These are phyloP conservation scores for Hortiboletus flavorubellus DNA, from an alignment of 768 basidiomycete genomes.

Conservation along the genomic window DNA sequence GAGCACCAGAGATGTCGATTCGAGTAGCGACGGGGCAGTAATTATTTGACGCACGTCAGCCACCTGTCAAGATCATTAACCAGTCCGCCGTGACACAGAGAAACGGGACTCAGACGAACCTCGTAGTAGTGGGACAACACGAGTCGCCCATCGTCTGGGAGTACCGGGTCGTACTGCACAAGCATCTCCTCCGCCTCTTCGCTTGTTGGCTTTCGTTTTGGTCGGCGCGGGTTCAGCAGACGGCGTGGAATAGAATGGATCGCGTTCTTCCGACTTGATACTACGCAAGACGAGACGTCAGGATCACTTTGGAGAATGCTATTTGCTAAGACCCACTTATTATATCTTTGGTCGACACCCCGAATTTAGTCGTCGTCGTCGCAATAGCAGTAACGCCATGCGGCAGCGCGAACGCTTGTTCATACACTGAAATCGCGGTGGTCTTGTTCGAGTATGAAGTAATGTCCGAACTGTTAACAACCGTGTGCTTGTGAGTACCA, in stretches of 20 bases:
- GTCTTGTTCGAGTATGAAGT: conserved; percentile 54
- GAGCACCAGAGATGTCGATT: conserved; percentile 89
- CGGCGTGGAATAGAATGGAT: conserved; percentile 72
- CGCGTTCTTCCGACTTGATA: conserved; percentile 71
- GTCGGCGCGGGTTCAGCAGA: conserved; percentile 80
- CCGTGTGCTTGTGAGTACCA: neutral
- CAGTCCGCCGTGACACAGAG: neutral
- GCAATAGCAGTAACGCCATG: conserved; percentile 65
- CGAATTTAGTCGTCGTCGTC: conserved; percentile 81
- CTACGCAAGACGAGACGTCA: conserved; percentile 37
- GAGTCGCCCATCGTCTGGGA: conserved; percentile 64
- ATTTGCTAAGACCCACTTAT: conserved; percentile 55
- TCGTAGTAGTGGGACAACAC: conserved; percentile 55
- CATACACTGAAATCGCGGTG: conserved; percentile 52
- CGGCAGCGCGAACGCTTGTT: conserved; percentile 71
- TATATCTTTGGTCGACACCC: conserved; percentile 82
- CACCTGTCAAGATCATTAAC: conserved; percentile 44
- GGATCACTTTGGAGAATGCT: neutral
- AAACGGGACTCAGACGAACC: conserved; percentile 32
- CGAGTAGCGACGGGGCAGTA: conserved; percentile 80
- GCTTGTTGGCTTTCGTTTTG: conserved; percentile 67
- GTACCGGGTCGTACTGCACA: conserved; percentile 75
- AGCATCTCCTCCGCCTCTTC: conserved; percentile 85
- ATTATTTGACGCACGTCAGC: conserved; percentile 64
- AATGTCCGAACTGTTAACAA: conserved; percentile 43